phyloP scores from a whole-genome alignment of 148 eudicot genomes.

The Chenopodium berlandieri region DNA sequence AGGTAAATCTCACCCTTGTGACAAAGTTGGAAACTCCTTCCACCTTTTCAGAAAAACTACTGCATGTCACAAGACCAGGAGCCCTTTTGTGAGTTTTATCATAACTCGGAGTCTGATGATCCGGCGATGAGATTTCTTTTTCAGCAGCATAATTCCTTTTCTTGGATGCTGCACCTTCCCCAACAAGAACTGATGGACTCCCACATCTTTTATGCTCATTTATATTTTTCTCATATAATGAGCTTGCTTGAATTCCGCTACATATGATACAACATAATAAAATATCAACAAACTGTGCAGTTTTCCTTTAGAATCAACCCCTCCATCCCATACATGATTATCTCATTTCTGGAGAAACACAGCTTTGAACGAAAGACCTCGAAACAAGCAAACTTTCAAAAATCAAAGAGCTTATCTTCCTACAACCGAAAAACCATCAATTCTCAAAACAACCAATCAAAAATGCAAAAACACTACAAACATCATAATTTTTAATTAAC shows the following conservation, averaged over 20 bases:
- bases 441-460: no score
- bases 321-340: neutral
- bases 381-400: neutral
- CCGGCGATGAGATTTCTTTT: constrained; percentile 25
- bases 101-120: constrained; percentile 28
- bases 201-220: constrained; percentile 57
- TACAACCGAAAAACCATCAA: neutral
- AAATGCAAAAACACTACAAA: neutral
- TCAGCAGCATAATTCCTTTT: constrained; percentile 46
- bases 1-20: constrained; percentile 34
- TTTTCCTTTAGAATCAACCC: neutral
- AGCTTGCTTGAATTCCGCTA: constrained; percentile 45
- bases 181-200: constrained; percentile 44
- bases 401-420: neutral
- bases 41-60: constrained; percentile 26
- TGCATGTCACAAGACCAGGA: constrained; percentile 18
- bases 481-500: neutral
- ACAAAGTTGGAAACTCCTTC: constrained; percentile 31
- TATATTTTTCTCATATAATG: constrained; percentile 31
- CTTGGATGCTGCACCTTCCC: constrained; percentile 51
- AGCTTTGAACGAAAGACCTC: neutral
- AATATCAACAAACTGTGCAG: constrained; percentile 4
- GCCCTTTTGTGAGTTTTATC: constrained; percentile 18
- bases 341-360: neutral
- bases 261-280: constrained; percentile 8